Percentiles rank a stretch among this genome's conserved stretches.
Evolutionary conservation across 208 protist genomes (phyloP).

Genomic region (Acanthamoeba triangularis): DNA sequence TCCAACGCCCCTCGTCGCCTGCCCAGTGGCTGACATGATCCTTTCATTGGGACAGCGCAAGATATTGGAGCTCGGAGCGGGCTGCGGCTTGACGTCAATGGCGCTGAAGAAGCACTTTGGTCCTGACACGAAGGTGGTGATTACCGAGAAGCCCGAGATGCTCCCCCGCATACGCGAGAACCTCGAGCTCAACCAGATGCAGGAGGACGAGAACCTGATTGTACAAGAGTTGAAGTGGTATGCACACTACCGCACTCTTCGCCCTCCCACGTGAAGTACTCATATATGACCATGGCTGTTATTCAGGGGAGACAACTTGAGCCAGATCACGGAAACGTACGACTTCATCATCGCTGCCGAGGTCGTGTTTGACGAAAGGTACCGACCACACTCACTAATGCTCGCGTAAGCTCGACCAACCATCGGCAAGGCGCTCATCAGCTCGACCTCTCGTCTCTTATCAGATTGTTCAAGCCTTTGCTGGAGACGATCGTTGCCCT

Average conservation of each 20-base stretch:
- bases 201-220: conserved; percentile 50
- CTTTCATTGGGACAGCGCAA: not conserved
- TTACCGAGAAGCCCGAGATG: conserved; percentile 32
- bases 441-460: not conserved
- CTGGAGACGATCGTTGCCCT: conserved; percentile 24
- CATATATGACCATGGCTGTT: not conserved
- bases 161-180: conserved; percentile 1
- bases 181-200: conserved; percentile 15
- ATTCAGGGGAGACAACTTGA: conserved; percentile 2
- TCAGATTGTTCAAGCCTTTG: conserved; percentile 16
- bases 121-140: conserved; percentile 24
- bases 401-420: not conserved
- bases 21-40: not conserved
- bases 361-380: conserved; percentile 27
- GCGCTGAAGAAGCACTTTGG: conserved; percentile 50
- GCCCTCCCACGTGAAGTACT: not conserved
- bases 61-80: conserved; percentile 58
- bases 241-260: not conserved
- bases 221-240: conserved; percentile 55
- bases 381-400: not conserved
- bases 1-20: not conserved
- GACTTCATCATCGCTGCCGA: conserved; percentile 49
- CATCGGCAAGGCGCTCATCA: no score
- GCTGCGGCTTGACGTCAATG: conserved; percentile 1
- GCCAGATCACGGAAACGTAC: conserved; percentile 29